A percentile compares a stretch with the other conserved stretches of the same genome.
phyloP scores from a whole-genome alignment of 2,329 filamentous ascomycete genomes.

The Neonectria punicea region DNA sequence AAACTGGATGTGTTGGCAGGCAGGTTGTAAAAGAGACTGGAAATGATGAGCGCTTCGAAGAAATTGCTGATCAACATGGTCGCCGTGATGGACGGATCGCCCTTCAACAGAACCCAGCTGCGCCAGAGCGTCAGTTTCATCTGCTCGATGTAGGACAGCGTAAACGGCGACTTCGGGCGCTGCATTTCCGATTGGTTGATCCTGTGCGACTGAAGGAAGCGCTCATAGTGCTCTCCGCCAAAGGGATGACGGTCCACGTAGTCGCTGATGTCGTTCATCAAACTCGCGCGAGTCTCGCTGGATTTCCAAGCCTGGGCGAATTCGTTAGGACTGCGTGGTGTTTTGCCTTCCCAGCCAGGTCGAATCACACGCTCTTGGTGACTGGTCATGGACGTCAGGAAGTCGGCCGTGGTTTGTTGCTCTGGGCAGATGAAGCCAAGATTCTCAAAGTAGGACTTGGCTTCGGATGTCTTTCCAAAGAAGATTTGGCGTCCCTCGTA shows the following conservation, averaged over 20 bases:
- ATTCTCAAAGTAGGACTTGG: constrained; percentile 39
- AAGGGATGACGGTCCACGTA: constrained; percentile 41
- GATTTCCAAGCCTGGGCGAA: constrained; percentile 47
- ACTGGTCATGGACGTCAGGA: constrained; percentile 66
- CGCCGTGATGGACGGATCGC: constrained; percentile 26
- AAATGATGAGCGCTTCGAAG: constrained; percentile 28
- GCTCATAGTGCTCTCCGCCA: constrained; percentile 33
- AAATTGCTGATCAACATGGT: constrained; percentile 36
- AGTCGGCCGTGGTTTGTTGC: constrained; percentile 74
- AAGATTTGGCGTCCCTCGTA: constrained; percentile 75
- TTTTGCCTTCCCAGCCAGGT: constrained; percentile 45
- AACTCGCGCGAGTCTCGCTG: constrained; percentile 34
- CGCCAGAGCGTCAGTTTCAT: constrained; percentile 27
- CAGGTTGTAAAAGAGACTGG: constrained; percentile 35
- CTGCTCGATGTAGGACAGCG: constrained; percentile 27
- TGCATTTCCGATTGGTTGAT: constrained; percentile 32
- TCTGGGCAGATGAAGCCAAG: constrained; percentile 66
- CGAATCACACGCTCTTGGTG: constrained; percentile 47
- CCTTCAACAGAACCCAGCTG: constrained; percentile 23
- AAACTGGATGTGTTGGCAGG: constrained; percentile 22
- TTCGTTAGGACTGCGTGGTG: constrained; percentile 50
- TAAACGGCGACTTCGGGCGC: constrained; percentile 30
- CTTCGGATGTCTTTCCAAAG: constrained; percentile 38
- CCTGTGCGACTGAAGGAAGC: constrained; percentile 31
- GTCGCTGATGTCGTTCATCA: constrained; percentile 45